Evolutionary conservation across 1,139 yeast genomes (phyloP), one percentile per base, ranked within the genome.

Genomic region (Debaryomyces fabryi): DNA sequence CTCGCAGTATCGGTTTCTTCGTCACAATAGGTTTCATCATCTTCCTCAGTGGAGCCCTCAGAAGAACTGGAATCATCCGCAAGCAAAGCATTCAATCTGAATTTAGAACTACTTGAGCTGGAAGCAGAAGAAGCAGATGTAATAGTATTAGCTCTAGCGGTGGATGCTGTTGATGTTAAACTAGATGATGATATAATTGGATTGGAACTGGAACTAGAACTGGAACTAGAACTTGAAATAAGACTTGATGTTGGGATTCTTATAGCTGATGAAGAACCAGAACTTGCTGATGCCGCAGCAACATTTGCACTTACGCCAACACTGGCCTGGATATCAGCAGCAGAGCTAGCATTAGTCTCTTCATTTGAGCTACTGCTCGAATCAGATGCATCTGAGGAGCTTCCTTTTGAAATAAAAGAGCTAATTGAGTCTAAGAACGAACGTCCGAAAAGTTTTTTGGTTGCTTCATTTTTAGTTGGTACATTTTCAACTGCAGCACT

Each of bases 401-500:
- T 16, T 5, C 38, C 40, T 33, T 48, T 33, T 30, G 39, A 27
- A 42, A 45, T 33, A 15, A 39, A 24, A 27, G 40, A 27, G 3
- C 50, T 47, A 13, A 42, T 29, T 23, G 49, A 16, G 12, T 46
- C 34, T 23, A 52, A 52, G 35, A 58, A 48, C 37, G 57, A 53
- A 21, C 50, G 50, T 38, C 54, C 57, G 15, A 64, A 55, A 49
- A 60, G 51, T 6, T 58, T 53, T 46, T 58, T 56, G 30, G 30
- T 18, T 21, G 40, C 29, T 51, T 49, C 54, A 36, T 48, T 37
- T 10, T 40, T 49, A 24, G 38, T 21, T 40, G 43, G 43, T 42
- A 35, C 52, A 37, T 50, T 38, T 35, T 34, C 44, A 15, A 48
- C 50, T 33, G 48, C 50, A 27, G 62, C 63, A 39, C 49, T 44